Evolutionary conservation across 305 asterid species (phyloP), one percentile per base, ranked within the genome.

Genomic region (Fraxinus greggii): DNA sequence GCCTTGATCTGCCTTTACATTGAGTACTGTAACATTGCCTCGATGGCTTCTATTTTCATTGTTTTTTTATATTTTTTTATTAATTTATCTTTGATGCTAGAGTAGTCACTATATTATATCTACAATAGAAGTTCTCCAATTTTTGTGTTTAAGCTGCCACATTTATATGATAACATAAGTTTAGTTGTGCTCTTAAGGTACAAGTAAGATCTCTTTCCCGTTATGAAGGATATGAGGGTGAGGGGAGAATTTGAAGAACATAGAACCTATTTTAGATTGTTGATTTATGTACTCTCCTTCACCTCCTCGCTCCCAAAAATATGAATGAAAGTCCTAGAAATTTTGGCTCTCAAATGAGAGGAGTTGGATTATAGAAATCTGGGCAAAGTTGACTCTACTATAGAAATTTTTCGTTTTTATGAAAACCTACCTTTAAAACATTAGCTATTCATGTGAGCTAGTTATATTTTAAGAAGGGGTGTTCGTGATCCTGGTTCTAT

Each of bases 1-100:
- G 38, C 86, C 81, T 84, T 33, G 79, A 74, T 79, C 76, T 78
- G 72, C 79, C 78, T 82, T 67, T 33, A 78, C 56, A 13, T 75
- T 70, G 69, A 35, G n/a, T 72, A 26, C 54, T 76, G 21, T 32
- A 36, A 76, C 70, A 72, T 70, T 29, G 19, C 19, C 13, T 32
- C 45, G 3, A 17, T n/a, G 21, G 28, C 74, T 19, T 72, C 32
- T 7, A 56, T 19, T 38, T 28, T 38, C 13, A 13, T 70, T 29
- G 15, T 8, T 17, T 63, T 63, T 63, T 63, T 63, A 59, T 59
- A 54, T 54, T 4, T 48, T 48, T 56, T 2, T 23, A 63, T 63
- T 24, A 24, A 24, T 63, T 3, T 21, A 63, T 8, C 17, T 63
- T 61, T 28, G 17, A 61, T 61, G 72, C 72, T 61, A 9, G 31